Evolutionary conservation across 139 green algal genomes (phyloP), one percentile per base, ranked within the genome.

Genomic region (Coelastrella sp.): DNA sequence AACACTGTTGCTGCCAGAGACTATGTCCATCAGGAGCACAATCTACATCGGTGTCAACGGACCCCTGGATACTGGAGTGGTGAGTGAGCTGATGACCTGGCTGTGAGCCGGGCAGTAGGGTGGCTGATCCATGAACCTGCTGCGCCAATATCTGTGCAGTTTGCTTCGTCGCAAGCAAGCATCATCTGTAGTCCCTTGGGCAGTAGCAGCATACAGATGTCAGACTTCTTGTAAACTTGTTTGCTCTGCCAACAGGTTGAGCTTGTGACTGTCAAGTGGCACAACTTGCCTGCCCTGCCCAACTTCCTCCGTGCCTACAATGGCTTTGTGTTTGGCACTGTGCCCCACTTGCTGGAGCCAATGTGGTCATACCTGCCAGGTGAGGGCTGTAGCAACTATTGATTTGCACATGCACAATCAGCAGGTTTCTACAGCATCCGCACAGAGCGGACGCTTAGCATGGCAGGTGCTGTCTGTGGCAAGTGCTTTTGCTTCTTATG

Each of bases 231-330:
- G 15, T 14, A 72, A 22, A 7, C 17, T 24, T 78, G 70, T 78
- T 78, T 15, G 4, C 49, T 7, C 1, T 83, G 78, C 17, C 15
- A 4, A 5, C 85, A 89, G 85, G 74, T 89, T 59, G 85, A 89
- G 72, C 70, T 89, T 63, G 74, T 89, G 20, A 61, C 58, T 7
- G 24, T 83, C 14, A 73, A 84, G 86, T 85, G 24, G 59, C 86
- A 90, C 86, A 90, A 90, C 86, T 75, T 90, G 58, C 86, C 86
- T 27, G 25, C 68, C 17, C 86, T 90, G 86, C 86, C 86, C 86
- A 84, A 83, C 59, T 83, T 83, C 61, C 5, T 90, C 17, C 86
- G 86, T 65, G 75, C 75, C 15, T 20, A 57, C 86, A 85, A 85
- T 19, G 86, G 86, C 75, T 12, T 85, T 17, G 60, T 59, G 7